Base-by-base conservation (phyloP, 805 yeast species). In the Priceomyces medius region DNA sequence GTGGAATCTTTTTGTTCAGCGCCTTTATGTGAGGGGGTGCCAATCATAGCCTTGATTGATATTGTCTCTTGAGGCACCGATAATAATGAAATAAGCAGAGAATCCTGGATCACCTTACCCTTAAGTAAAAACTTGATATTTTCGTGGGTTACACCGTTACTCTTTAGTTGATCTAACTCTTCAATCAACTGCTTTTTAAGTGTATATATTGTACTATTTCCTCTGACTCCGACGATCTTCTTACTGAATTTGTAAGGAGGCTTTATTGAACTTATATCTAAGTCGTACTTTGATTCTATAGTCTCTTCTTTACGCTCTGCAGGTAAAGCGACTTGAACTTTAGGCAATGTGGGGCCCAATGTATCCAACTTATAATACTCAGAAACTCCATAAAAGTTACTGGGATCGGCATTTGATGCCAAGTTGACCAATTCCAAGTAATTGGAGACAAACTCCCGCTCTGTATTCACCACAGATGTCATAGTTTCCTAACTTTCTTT, bases 41-140 rank as follows among this genome's bases (percentile, higher is more conserved):
- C 54, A 3, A 73, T 57, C 75, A 77, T 70, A 3, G 74, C 76
- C 40, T 68, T 75, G 38, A 77, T 61, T 3, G 64, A 52, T 3
- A 73, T 54, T 39, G 59, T 56, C 28, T 53, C 54, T 40, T 48
- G 52, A 21, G 56, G 50, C 37, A 47, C 34, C 14, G 53, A 55
- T 27, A 63, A 38, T 7, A 59, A 40, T 5, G 63, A 52, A 33
- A 81, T 42, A 3, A 66, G 44, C 3, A 73, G 55, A 3, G 77
- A 60, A 53, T 82, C 86, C 28, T 73, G 76, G 16, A 80, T 60
- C 7, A 81, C 86, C 57, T 80, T 81, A 3, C 86, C 84, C 55
- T 80, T 82, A 34, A 79, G 51, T 50, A 82, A 61, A 14, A 82
- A 58, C 53, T 78, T 79, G 33, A 81, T 43, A 47, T 77, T 69